A percentile compares a stretch with the other conserved stretches of the same genome.
phyloP scores from a whole-genome alignment of 805 yeast genomes.

The Zygosaccharomyces gambellarensis region DNA sequence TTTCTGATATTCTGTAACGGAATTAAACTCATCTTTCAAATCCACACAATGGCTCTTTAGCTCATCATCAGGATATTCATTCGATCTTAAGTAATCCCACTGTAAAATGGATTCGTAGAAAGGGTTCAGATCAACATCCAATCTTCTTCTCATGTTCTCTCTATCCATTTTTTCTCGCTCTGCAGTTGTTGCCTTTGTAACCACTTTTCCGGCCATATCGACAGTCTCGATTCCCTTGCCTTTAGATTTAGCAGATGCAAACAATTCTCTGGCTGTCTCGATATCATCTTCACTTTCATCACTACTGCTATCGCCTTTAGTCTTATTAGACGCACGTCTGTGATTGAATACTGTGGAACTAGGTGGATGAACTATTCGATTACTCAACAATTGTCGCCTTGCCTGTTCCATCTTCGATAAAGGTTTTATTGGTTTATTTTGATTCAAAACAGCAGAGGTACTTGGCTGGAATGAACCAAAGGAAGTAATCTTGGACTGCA shows the following conservation, averaged over 20 bases:
- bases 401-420: slow-evolving; percentile 38
- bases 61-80: slow-evolving; percentile 57
- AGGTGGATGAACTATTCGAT: slow-evolving; percentile 43
- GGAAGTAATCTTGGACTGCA: slow-evolving; percentile 37
- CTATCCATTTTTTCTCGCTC: slow-evolving; percentile 54
- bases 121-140: slow-evolving; percentile 73
- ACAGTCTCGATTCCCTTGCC: slow-evolving; percentile 33
- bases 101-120: slow-evolving; percentile 61
- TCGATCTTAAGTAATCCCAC: slow-evolving; percentile 66
- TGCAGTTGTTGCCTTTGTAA: slow-evolving; percentile 37
- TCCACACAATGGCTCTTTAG: slow-evolving; percentile 37
- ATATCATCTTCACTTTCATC: slow-evolving; percentile 40
- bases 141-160: slow-evolving; percentile 70
- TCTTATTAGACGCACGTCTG: slow-evolving; percentile 23
- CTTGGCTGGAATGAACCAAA: slow-evolving; percentile 37
- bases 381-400: slow-evolving; percentile 30
- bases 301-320: slow-evolving; percentile 35
- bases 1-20: slow-evolving; percentile 60
- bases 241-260: slow-evolving; percentile 32
- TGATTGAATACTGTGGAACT: slow-evolving; percentile 47
- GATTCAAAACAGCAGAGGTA: slow-evolving; percentile 20
- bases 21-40: slow-evolving; percentile 52
- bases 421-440: slow-evolving; percentile 28
- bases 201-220: slow-evolving; percentile 40
- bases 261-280: slow-evolving; percentile 34